phyloP scores from a whole-genome alignment of 2,329 filamentous ascomycete genomes.

The Trichoderma lentiforme region DNA sequence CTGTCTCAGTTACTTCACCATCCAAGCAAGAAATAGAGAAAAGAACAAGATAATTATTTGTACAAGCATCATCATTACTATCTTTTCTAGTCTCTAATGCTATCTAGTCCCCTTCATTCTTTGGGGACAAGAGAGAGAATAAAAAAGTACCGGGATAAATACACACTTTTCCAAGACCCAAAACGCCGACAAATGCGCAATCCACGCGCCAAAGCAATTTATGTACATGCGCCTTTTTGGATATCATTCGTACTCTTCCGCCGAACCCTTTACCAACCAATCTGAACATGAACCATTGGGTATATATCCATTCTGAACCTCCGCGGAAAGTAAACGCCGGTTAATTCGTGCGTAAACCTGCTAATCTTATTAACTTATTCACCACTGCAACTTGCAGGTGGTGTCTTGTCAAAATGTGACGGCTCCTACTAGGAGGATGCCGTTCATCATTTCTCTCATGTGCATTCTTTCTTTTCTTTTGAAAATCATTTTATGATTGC shows the following conservation, averaged over 20 bases:
- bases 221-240: neutral
- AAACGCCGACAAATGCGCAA: slow-evolving; percentile 16
- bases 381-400: slow-evolving; percentile 17
- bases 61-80: slow-evolving; percentile 7
- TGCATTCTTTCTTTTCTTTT: neutral
- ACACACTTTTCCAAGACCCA: slow-evolving; percentile 21
- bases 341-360: slow-evolving; percentile 20
- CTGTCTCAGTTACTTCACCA: neutral
- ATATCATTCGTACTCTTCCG: neutral
- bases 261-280: neutral
- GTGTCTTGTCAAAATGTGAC: neutral
- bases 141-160: slow-evolving; percentile 7
- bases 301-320: slow-evolving; percentile 4
- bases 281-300: neutral
- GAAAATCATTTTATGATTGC: slow-evolving; percentile 6
- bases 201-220: neutral
- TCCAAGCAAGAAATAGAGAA: neutral
- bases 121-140: slow-evolving; percentile 19
- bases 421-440: slow-evolving; percentile 11
- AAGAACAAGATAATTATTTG: neutral
- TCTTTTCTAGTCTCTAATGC: slow-evolving; percentile 13
- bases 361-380: slow-evolving; percentile 23
- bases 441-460: neutral
- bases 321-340: neutral
- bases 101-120: slow-evolving; percentile 21